Conservation (phyloP, 768 basidiomycete species). For the Suillus placidus region DNA sequence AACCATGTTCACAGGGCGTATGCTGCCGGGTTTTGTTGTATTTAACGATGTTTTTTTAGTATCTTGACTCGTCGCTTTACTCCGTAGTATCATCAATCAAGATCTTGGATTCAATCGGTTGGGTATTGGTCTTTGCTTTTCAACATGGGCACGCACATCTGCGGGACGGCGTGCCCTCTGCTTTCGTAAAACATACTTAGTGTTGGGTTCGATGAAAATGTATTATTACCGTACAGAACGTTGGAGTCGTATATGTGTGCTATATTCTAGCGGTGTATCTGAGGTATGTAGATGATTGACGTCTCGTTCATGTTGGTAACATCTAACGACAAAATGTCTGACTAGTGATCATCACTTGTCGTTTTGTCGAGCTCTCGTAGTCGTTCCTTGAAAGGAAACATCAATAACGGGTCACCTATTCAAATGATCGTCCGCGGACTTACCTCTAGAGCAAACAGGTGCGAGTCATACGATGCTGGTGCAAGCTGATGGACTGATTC, state of each 20-base stretch:
- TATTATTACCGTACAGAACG: not conserved
- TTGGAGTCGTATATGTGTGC: not conserved
- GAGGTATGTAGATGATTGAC: not conserved
- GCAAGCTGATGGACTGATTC: slow-evolving; percentile 73
- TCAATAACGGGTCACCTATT: not conserved
- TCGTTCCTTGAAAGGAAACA: not conserved
- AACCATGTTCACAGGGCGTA: too few species aligned
- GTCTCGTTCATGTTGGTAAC: too few species aligned
- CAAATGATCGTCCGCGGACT: slow-evolving; percentile 12
- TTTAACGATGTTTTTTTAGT: not conserved
- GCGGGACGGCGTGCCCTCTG: not conserved
- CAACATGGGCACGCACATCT: not conserved
- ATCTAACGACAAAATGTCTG: not conserved
- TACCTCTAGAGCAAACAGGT: slow-evolving; percentile 79
- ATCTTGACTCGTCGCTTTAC: not conserved
- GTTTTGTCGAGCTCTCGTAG: not conserved
- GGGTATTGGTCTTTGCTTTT: not conserved
- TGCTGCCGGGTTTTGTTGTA: not conserved
- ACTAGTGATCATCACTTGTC: not conserved
- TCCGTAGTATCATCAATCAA: not conserved
- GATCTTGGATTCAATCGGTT: not conserved
- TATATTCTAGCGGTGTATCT: not conserved
- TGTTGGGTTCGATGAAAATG: not conserved
- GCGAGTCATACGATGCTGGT: slow-evolving; percentile 72
- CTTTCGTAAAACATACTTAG: not conserved